These are phyloP conservation scores for Knoxia roxburghii DNA, from an alignment of 257 asterid species.

Conservation along the genomic window DNA sequence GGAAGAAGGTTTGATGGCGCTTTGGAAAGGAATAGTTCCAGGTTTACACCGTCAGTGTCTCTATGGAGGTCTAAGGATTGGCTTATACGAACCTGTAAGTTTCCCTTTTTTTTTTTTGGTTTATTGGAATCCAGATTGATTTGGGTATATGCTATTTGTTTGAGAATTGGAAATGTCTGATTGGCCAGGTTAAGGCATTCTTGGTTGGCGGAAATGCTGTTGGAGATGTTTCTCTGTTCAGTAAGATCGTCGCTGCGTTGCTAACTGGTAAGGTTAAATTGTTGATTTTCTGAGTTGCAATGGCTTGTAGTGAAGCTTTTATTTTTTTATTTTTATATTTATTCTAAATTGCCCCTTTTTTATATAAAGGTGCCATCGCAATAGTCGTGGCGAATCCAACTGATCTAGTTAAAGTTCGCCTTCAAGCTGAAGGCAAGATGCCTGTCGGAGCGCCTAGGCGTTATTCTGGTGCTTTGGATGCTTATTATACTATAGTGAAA, in stretches of 20 bases:
- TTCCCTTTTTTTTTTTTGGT: not conserved
- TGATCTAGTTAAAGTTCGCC: constrained; percentile 93
- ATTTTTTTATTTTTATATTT: constrained; percentile 11
- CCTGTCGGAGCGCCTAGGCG: constrained; percentile 66
- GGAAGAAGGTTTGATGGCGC: constrained; percentile 78
- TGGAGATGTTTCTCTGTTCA: constrained; percentile 61
- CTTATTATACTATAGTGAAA: constrained; percentile 63
- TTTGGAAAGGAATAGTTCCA: constrained; percentile 87
- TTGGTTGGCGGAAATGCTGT: constrained; percentile 46
- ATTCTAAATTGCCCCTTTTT: constrained; percentile 10
- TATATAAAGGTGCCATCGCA: constrained; percentile 76
- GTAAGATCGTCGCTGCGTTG: constrained; percentile 77
- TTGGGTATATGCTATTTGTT: not conserved
- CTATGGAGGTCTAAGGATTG: constrained; percentile 87
- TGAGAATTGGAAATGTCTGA: not conserved
- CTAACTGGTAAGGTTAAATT: constrained; percentile 56
- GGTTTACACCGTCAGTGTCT: constrained; percentile 87
- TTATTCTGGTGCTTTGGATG: constrained; percentile 79
- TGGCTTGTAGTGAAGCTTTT: not conserved
- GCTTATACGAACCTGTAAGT: constrained; percentile 78
- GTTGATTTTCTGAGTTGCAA: not conserved
- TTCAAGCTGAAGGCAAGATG: constrained; percentile 86
- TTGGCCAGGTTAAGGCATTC: constrained; percentile 61
- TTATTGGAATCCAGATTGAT: not conserved
- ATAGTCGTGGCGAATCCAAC: constrained; percentile 95